These are phyloP conservation scores for Ophiognomonia clavigignenti-juglandacearum DNA, from an alignment of 2,329 filamentous ascomycete species.

Conservation along the genomic window DNA sequence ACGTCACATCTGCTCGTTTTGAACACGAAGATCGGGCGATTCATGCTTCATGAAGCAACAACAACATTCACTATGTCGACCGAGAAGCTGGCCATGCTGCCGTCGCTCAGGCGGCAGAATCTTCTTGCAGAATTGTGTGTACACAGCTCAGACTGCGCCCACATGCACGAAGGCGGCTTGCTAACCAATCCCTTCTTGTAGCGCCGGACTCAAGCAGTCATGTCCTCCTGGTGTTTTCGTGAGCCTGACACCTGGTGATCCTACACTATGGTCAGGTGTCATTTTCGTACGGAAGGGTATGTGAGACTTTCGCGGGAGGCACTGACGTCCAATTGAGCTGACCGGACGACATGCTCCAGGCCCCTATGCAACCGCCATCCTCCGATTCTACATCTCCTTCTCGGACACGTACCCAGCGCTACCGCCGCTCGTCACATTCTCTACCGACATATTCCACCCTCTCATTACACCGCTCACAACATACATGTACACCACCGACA, in stretches of 20 bases:
- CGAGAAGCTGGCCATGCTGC: slow-evolving; percentile 40
- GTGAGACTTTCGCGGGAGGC: slow-evolving; percentile 7
- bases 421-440: slow-evolving; percentile 82
- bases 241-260: slow-evolving; percentile 74
- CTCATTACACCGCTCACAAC: slow-evolving; percentile 90
- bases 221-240: slow-evolving; percentile 86
- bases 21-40: too few relatives aligned
- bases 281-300: slow-evolving; percentile 85
- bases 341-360: slow-evolving; percentile 45
- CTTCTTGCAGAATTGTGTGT: slow-evolving; percentile 78
- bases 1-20: too few relatives aligned
- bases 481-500: slow-evolving; percentile 82
- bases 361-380: slow-evolving; percentile 79
- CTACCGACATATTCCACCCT: slow-evolving; percentile 91
- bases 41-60: too few relatives aligned
- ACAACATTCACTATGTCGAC: slow-evolving; percentile 40
- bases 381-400: slow-evolving; percentile 88
- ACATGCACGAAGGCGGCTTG: slow-evolving; percentile 18
- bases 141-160: neutral
- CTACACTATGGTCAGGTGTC: slow-evolving; percentile 82
- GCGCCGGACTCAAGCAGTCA: slow-evolving; percentile 73
- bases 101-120: slow-evolving; percentile 66
- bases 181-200: slow-evolving; percentile 37
- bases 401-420: slow-evolving; percentile 72
- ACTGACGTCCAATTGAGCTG: slow-evolving; percentile 10